Percentiles rank a stretch among this genome's conserved stretches.
Evolutionary conservation across 192 early-diverging fungal species (phyloP).

Genomic region (Backusella circina): DNA sequence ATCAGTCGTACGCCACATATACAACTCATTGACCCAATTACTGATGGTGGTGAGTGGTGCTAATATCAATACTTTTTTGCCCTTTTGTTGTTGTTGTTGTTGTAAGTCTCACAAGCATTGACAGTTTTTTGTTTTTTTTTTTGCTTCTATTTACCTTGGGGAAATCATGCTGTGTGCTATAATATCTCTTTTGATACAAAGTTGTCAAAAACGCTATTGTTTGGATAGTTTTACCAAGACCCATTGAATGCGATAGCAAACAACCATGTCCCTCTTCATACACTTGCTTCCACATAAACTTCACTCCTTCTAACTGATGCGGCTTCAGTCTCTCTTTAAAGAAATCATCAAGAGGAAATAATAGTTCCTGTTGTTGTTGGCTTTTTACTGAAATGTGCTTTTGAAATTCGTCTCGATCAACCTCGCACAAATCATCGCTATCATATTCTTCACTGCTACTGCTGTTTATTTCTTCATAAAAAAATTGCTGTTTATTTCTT

Average conservation of each 20-base stretch:
- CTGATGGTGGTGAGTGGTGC: conserved; percentile 63
- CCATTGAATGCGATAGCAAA: conserved; percentile 84
- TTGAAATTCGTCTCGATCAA: background rate
- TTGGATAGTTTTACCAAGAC: conserved; percentile 79
- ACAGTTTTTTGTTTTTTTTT: conserved; percentile 41
- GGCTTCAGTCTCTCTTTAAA: conserved; percentile 3
- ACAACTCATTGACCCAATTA: conserved; percentile 77
- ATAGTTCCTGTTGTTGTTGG: background rate
- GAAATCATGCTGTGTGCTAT: conserved; percentile 49
- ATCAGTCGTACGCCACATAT: conserved; percentile 55
- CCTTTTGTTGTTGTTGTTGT: background rate
- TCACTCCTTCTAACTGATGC: conserved; percentile 54
- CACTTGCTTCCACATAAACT: conserved; percentile 79
- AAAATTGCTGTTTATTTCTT: background rate
- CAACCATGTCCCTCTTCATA: conserved; percentile 74
- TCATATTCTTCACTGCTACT: background rate
- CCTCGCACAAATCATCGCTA: background rate
- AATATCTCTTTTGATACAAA: conserved; percentile 55
- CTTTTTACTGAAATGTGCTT: background rate
- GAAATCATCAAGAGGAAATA: background rate
- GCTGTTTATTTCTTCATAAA: background rate
- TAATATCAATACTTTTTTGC: conserved; percentile 64
- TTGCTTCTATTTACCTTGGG: background rate
- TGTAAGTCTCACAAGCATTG: background rate
- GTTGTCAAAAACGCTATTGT: conserved; percentile 70